Percentiles rank a stretch among this genome's conserved stretches.
Evolutionary conservation across 768 basidiomycete genomes (phyloP).

Genomic region (Russula virescens): DNA sequence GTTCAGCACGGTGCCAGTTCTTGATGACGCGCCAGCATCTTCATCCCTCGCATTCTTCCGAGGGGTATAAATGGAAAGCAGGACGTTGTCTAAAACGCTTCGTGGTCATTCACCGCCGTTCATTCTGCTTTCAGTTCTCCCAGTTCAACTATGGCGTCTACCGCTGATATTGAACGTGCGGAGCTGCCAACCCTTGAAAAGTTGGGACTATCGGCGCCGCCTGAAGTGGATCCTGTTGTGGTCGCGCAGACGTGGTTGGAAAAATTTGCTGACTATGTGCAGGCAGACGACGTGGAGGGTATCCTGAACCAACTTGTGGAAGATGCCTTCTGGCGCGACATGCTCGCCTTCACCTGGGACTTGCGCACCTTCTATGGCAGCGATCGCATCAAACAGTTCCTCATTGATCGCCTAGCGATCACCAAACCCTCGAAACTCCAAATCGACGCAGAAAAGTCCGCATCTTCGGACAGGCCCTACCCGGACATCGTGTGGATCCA

Average conservation of each 20-base stretch:
- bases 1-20: too few species aligned
- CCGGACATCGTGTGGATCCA: conserved; percentile 42
- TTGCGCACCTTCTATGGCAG: conserved; percentile 51
- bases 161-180: conserved; percentile 9
- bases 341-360: conserved; percentile 57
- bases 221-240: conserved; percentile 15
- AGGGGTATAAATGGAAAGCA: conserved; percentile 4
- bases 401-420: conserved; percentile 38
- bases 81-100: not conserved
- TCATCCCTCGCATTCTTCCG: too few species aligned
- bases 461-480: conserved; percentile 28
- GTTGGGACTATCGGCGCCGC: conserved; percentile 17
- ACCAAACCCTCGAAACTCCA: conserved; percentile 26
- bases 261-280: conserved; percentile 21
- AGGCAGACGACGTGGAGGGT: conserved; percentile 13
- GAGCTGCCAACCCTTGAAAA: conserved; percentile 26
- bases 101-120: not conserved
- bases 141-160: conserved; percentile 8
- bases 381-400: conserved; percentile 38
- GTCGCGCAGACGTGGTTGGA: conserved; percentile 26
- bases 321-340: conserved; percentile 51
- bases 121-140: not conserved
- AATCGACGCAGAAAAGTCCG: conserved; percentile 25
- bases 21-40: not conserved
- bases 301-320: conserved; percentile 23